Base-by-base conservation (phyloP, 2,329 filamentous ascomycete species). In the Arthrobotrys iridis region DNA sequence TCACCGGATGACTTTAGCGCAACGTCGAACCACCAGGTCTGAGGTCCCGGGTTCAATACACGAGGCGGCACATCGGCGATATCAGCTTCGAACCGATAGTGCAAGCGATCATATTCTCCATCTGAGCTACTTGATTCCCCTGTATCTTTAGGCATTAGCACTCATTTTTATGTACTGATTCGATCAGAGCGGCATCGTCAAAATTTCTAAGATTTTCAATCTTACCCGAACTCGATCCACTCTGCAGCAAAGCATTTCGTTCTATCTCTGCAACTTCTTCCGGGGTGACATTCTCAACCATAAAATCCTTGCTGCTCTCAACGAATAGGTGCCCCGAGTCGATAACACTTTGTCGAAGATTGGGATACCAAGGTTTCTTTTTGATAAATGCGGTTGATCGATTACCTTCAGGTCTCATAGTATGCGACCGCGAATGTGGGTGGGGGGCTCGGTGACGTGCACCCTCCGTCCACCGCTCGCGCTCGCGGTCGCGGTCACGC, bases 11-110 rank as follows among this genome's bases (percentile, higher is more conserved):
- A 46, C 15, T 62, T 52, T n/a, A 70, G n/a, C 0, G 55, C 20
- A 8, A 70, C 55, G 13, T 70, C 55, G 18, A 60, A 62, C 65
- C 65, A 70, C 65, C 65, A 70, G 1, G 55, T 20, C 5, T 40
- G 1, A 20, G 40, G 35, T 5, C 3, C 22, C 1, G 43, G 55
- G 11, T 33, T 30, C 5, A 70, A n/a, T 13, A 48, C 30, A 11
- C 55, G 65, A 40, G 50, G 48, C 28, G 18, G 26, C 2, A 35
- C 30, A 10, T 55, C 48, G 33, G 33, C 50, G 8, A 22, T 13
- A n/a, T 55, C 18, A n/a, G 18, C 15, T 18, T 24, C 15, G 11
- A 37, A 55, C 1, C 10, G 4, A 37, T 37, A 37, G n/a, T 37
- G 15, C 11, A 55, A n/a, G 11, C 8, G 10, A n/a, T 37, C 18